phyloP scores from a whole-genome alignment of 805 yeast species.

The Metschnikowia lachancei region DNA sequence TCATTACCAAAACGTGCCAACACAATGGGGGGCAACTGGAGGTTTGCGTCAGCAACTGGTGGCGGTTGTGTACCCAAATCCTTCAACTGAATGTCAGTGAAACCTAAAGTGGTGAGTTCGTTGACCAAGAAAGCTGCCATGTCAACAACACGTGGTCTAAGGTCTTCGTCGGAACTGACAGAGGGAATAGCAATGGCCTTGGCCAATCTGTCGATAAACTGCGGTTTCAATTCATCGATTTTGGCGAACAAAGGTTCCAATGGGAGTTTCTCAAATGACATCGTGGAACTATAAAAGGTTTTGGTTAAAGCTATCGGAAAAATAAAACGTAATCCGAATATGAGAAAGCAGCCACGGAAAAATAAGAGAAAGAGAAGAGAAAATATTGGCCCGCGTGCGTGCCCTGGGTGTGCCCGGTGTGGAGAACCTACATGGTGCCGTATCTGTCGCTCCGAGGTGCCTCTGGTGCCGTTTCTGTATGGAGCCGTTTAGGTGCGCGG shows the following conservation, averaged over 20 bases:
- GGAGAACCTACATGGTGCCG: neutral
- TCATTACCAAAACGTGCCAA: constrained; percentile 83
- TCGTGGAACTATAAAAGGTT: neutral
- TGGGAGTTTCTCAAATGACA: constrained; percentile 40
- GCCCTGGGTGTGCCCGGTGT: neutral
- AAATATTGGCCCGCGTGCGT: neutral
- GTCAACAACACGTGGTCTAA: constrained; percentile 84
- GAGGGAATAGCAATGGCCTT: constrained; percentile 94
- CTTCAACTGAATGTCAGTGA: constrained; percentile 74
- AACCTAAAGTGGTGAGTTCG: constrained; percentile 73
- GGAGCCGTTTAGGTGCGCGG: too few relatives aligned
- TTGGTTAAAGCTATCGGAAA: neutral
- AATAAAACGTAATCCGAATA: neutral
- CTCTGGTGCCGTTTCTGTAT: too few relatives aligned
- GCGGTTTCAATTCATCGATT: constrained; percentile 72
- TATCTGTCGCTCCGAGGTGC: too few relatives aligned
- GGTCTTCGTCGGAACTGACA: constrained; percentile 84
- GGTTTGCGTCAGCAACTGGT: constrained; percentile 65
- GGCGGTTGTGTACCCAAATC: constrained; percentile 89
- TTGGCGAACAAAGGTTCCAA: constrained; percentile 52
- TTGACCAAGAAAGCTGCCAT: constrained; percentile 80
- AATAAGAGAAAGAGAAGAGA: neutral
- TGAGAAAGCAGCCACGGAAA: neutral
- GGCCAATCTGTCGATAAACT: constrained; percentile 66
- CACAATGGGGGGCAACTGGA: constrained; percentile 92